Evolutionary conservation across 1,139 yeast species (phyloP).

Genomic region (Nadsonia commutata): DNA sequence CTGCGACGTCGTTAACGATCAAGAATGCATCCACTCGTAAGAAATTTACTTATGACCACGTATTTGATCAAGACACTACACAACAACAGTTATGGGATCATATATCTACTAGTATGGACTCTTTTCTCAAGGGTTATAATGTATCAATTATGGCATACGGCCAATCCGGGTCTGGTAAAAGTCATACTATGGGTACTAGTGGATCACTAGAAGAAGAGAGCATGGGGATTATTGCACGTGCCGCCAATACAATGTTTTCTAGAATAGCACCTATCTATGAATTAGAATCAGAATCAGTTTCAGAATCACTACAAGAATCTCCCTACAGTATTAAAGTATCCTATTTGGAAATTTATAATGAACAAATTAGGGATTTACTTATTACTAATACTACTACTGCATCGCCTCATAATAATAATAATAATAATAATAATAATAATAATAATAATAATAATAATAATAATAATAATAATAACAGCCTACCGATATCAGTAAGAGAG

Average conservation of each 20-base stretch:
- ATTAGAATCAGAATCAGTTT: neutral
- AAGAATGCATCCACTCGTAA: slow-evolving; percentile 5
- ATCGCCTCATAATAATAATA: slow-evolving; percentile 6
- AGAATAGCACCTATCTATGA: slow-evolving; percentile 3
- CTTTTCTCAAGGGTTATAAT: slow-evolving; percentile 16
- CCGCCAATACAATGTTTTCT: slow-evolving; percentile 11
- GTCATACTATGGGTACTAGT: slow-evolving; percentile 21
- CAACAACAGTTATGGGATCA: slow-evolving; percentile 15
- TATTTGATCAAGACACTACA: slow-evolving; percentile 12
- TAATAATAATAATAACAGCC: neutral
- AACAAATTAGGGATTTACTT: slow-evolving; percentile 47
- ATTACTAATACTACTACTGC: slow-evolving; percentile 14
- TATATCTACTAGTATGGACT: slow-evolving; percentile 9
- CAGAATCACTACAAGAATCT: slow-evolving; percentile 1
- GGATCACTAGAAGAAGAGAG: slow-evolving; percentile 7
- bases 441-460: slow-evolving; percentile 2
- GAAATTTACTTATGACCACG: slow-evolving; percentile 13
- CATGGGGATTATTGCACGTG: slow-evolving; percentile 14
- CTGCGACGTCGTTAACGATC: slow-evolving; percentile 2
- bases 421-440: neutral
- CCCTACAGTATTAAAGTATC: slow-evolving; percentile 13
- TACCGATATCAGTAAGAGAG: slow-evolving; percentile 13
- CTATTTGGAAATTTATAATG: slow-evolving; percentile 54
- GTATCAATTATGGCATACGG: slow-evolving; percentile 23
- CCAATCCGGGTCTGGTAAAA: slow-evolving; percentile 22